phyloP scores from a whole-genome alignment of 441 rosid species.

The Flueggea neowawraea region DNA sequence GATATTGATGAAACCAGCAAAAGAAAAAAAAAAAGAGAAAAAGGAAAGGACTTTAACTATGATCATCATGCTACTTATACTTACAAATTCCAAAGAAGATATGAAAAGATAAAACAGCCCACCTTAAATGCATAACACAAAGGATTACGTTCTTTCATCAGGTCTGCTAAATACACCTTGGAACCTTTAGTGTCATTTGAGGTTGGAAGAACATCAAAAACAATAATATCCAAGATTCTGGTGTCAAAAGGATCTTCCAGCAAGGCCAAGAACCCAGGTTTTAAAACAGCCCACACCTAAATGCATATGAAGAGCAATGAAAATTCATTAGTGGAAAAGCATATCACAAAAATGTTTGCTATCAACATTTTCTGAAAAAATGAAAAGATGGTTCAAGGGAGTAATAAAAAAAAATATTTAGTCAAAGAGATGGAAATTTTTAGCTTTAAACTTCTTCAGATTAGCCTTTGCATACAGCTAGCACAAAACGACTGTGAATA shows the following conservation, averaged over 20 bases:
- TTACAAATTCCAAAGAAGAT: too few species aligned
- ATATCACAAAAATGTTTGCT: background rate
- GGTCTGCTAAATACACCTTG: conserved; percentile 64
- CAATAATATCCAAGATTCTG: conserved; percentile 81
- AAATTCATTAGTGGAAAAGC: background rate
- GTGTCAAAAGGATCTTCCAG: conserved; percentile 78
- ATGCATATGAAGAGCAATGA: conserved; percentile 12
- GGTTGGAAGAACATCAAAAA: conserved; percentile 83
- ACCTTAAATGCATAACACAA: conserved; percentile 88
- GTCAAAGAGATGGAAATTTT: too few species aligned
- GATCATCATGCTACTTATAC: too few species aligned
- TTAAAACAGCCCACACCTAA: conserved; percentile 98
- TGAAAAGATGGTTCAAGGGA: background rate
- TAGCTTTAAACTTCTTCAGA: too few species aligned
- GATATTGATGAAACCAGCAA: conserved; percentile 17
- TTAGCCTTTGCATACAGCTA: too few species aligned
- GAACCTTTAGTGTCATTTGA: conserved; percentile 61
- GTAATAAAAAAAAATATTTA: background rate
- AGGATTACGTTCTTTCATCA: conserved; percentile 88
- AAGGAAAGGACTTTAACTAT: too few species aligned
- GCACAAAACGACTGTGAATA: too few species aligned
- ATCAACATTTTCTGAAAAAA: background rate
- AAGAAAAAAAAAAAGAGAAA: background rate
- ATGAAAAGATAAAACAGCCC: conserved; percentile 9
- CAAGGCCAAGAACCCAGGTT: conserved; percentile 97